Conservation (phyloP, 2,329 filamentous ascomycete genomes). For the Trichoderma asperellum region DNA sequence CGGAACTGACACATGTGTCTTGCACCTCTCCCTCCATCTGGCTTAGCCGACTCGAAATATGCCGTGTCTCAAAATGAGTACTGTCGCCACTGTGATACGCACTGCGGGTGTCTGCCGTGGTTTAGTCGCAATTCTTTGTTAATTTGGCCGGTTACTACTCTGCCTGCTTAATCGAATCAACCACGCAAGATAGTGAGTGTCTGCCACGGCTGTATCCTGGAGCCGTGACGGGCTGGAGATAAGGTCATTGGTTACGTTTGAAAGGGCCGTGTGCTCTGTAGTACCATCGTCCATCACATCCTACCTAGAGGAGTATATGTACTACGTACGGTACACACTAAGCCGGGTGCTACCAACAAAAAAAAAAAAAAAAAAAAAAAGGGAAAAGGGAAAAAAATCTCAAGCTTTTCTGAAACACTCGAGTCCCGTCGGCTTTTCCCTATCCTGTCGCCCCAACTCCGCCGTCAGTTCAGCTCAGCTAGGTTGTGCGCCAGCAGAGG, state of each 20-base stretch:
- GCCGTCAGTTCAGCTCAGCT: slow-evolving; percentile 9
- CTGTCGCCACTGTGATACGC: slow-evolving; percentile 12
- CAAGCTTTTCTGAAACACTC: slow-evolving; percentile 8
- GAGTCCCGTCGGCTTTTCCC: slow-evolving; percentile 5
- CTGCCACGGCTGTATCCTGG: neutral
- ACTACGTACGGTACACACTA: neutral
- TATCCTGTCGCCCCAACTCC: slow-evolving; percentile 2
- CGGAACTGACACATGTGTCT: neutral
- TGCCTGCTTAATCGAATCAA: neutral
- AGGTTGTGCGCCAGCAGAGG: slow-evolving; percentile 6
- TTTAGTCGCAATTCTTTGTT: neutral
- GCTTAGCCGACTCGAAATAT: slow-evolving; percentile 2
- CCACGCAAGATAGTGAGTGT: neutral
- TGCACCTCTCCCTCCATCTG: slow-evolving; percentile 6
- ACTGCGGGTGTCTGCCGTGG: neutral
- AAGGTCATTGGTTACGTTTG: slow-evolving; percentile 4
- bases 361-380: neutral
- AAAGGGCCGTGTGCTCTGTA: slow-evolving; percentile 5
- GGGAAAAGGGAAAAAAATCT: neutral
- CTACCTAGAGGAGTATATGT: neutral
- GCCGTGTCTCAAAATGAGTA: slow-evolving; percentile 20
- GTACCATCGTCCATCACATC: neutral
- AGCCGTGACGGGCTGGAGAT: neutral
- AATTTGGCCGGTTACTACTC: neutral
- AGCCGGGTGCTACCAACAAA: neutral